Evolutionary conservation across 2,329 filamentous ascomycete species (phyloP), one percentile per base, ranked within the genome.

Genomic region (Dothideomycetes sp.): DNA sequence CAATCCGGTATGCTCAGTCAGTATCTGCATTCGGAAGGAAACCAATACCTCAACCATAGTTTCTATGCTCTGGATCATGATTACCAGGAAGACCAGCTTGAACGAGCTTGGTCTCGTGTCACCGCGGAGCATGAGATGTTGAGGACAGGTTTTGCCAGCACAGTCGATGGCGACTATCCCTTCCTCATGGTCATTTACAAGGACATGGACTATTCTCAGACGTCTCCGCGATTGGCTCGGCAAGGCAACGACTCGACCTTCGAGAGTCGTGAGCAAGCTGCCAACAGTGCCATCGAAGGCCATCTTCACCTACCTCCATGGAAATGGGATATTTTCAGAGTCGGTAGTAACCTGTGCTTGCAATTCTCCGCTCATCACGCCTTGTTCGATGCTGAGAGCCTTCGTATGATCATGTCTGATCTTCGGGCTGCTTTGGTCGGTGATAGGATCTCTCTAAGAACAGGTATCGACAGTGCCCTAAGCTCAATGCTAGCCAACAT

Each of bases 1-100:
- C 88, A 95, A 52, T 73, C 75, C 34, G 85, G 84, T 1, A 87
- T 95, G 73, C 57, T 94, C 35, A 78, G 78, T 0, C 77, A 84
- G 13, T 93, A 82, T 47, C 54, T 82, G 13, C 71, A 77, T 39
- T 84, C 81, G 0, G 59, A 71, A 1, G 84, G 84, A 0, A 54
- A 61, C 2, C 64, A 82, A 24, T 95, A 95, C 54, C 74, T 93
- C 53, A 95, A 94, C 52, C 76, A 77, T 44, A 62, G 86, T 25
- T 65, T 68, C 15, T 72, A 81, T 52, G 52, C 63, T 13, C 47
- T 85, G 3, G 48, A 68, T 1, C 20, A 54, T 0, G 52, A 52
- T 0, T 36, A 74, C 1, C 58, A 67, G 4, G 38, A 64, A 0
- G 35, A 53, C 0, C 54, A 51, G 0, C 47, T 91, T 6, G 60